Base-by-base conservation (phyloP, 73 alveolate species). In the Symbiodinium natans region DNA sequence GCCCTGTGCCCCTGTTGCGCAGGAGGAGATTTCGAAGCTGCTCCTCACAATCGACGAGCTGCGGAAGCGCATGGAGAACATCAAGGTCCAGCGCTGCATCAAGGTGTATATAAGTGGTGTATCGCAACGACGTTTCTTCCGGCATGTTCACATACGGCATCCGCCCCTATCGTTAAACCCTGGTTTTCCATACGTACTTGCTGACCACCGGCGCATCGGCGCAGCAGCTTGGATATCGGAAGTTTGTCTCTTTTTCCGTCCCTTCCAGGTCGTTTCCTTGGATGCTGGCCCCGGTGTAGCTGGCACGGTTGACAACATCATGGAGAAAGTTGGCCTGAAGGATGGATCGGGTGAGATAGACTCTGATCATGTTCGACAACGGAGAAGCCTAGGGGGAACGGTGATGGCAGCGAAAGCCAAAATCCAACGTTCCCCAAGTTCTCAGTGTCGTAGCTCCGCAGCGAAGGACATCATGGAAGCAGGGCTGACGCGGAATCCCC, bases 241-340 rank as follows among this genome's bases (percentile, higher is more conserved):
- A n/a, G n/a, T n/a, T n/a, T n/a, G n/a, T n/a, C n/a, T n/a, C n/a
- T 9, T 46, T 46, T 13, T 46, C 21, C 59, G 59, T 6, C 71
- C 1, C 9, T 6, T 25, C 31, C 21, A 90, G 97, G 97, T 90
- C 34, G 97, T 90, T 6, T 90, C 97, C 34, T 27, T 90, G 77
- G 97, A 90, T 73, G 97, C 97, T 21, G 97, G 97, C 25, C 97
- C 97, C 33, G 97, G 97, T 41, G 97, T 90, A 31, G 97, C 97
- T 27, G 48, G 87, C 52, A 41, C 97, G 1, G 97, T 90, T 38
- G 97, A 90, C 40, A 90, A 73, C 88, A 71, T 90, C 52, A 90
- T 90, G 97, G 97, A 90, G 80, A 68, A 71, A 83, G 97, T 90
- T 42, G 97, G 97, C 56, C 83, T 90, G 80, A 90, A 90, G 97